A percentile compares a stretch with the other conserved stretches of the same genome.
phyloP scores from a whole-genome alignment of 768 basidiomycete species.

The Mycena rosella region DNA sequence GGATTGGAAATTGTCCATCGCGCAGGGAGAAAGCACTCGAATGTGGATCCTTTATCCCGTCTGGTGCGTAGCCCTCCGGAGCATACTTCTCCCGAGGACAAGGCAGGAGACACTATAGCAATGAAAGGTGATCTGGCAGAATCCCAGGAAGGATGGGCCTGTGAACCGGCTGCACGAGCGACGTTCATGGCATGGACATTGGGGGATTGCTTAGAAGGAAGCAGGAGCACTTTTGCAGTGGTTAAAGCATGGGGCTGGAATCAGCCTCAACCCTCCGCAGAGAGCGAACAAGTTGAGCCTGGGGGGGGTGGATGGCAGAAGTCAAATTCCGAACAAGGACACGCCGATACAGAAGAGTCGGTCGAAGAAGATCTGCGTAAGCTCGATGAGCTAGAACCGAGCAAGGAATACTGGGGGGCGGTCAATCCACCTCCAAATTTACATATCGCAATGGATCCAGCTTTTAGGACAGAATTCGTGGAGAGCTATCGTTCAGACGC shows the following conservation, averaged over 20 bases:
- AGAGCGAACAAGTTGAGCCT: too few species aligned
- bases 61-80: not conserved
- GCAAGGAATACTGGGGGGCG: too few species aligned
- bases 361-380: too few species aligned
- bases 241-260: not conserved
- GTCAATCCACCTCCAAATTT: too few species aligned
- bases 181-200: not conserved
- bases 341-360: too few species aligned
- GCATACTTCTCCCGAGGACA: not conserved
- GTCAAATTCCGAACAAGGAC: too few species aligned
- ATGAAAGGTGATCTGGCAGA: not conserved
- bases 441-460: too few species aligned
- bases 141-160: not conserved
- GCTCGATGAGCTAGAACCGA: too few species aligned
- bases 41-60: constrained; percentile 4
- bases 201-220: not conserved
- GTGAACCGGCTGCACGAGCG: not conserved
- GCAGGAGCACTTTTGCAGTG: not conserved
- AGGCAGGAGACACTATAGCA: not conserved
- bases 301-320: too few species aligned
- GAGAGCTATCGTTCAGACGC: too few species aligned
- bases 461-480: too few species aligned
- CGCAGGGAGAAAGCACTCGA: constrained; percentile 44
- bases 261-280: too few species aligned
- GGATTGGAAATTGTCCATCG: constrained; percentile 42